A percentile compares a stretch with the other conserved stretches of the same genome.
Evolutionary conservation across 257 asterid genomes (phyloP).

Genomic region (Oldenlandia corymbosa): DNA sequence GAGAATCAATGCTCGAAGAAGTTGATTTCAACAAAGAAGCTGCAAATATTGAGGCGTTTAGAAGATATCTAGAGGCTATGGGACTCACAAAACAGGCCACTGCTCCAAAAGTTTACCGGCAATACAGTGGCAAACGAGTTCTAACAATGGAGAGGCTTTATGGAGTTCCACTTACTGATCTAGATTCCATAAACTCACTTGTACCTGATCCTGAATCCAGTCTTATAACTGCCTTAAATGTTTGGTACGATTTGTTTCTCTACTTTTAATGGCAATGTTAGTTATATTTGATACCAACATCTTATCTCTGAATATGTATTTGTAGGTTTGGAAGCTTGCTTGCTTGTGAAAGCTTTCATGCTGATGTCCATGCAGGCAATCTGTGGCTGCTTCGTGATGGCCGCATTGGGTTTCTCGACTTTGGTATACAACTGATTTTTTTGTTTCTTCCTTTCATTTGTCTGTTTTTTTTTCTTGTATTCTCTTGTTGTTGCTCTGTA

Average conservation of each 20-base stretch:
- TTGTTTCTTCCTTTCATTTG: not conserved
- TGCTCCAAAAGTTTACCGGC: slow-evolving; percentile 81
- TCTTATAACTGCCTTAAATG: slow-evolving; percentile 93
- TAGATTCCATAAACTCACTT: slow-evolving; percentile 77
- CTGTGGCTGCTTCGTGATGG: slow-evolving; percentile 95
- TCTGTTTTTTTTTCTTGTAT: not conserved
- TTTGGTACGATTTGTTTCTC: slow-evolving; percentile 53
- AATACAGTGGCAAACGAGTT: slow-evolving; percentile 60
- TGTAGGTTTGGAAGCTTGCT: slow-evolving; percentile 96
- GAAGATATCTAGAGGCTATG: slow-evolving; percentile 82
- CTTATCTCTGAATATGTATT: not conserved
- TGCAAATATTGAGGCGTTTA: slow-evolving; percentile 70
- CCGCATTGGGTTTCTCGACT: slow-evolving; percentile 97
- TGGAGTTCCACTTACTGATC: slow-evolving; percentile 95
- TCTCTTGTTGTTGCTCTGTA: not conserved
- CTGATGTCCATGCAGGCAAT: slow-evolving; percentile 98
- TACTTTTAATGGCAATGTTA: not conserved
- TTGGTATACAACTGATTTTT: slow-evolving; percentile 41
- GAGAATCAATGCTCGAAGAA: slow-evolving; percentile 98
- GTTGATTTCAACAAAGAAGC: slow-evolving; percentile 96
- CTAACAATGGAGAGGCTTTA: slow-evolving; percentile 96
- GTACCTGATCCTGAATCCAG: slow-evolving; percentile 83
- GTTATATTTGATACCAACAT: not conserved
- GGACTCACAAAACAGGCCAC: slow-evolving; percentile 88
- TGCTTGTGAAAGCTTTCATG: slow-evolving; percentile 89